A percentile compares a stretch with the other conserved stretches of the same genome.
phyloP scores from a whole-genome alignment of 176 grass and related monocot genomes.

The Canna indica region DNA sequence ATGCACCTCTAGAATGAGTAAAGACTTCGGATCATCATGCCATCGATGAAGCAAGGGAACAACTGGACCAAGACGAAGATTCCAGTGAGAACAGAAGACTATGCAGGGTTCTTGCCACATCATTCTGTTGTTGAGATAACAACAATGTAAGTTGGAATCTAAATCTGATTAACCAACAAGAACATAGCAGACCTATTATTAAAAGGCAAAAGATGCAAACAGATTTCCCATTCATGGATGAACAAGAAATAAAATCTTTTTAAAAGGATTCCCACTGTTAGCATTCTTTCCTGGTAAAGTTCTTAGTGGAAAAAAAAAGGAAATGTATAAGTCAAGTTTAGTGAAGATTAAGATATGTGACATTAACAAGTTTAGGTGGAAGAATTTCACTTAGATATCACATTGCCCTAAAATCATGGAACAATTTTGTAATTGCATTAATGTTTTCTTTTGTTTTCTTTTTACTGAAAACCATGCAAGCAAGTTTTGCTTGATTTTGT shows the following conservation, averaged over 20 bases:
- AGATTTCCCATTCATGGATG: neutral
- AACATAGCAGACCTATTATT: neutral
- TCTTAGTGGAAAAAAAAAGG: neutral
- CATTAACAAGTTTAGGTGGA: too few species aligned
- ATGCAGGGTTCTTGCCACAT: constrained; percentile 84
- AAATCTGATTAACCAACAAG: constrained; percentile 5
- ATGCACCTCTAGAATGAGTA: constrained; percentile 70
- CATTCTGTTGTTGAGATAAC: constrained; percentile 35
- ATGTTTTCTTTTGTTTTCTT: too few species aligned
- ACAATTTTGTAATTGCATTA: too few species aligned
- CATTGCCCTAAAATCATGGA: neutral
- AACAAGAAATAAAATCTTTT: neutral
- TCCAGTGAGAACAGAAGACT: constrained; percentile 71
- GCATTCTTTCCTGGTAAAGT: too few species aligned
- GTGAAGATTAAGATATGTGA: too few species aligned
- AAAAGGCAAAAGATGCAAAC: neutral
- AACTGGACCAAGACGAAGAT: constrained; percentile 53
- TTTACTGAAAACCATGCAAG: too few species aligned
- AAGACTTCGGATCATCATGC: constrained; percentile 52
- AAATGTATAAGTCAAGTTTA: neutral
- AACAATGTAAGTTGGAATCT: constrained; percentile 19
- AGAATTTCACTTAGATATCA: neutral
- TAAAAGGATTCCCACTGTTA: too few species aligned
- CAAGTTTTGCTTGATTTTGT: too few species aligned
- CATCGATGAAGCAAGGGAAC: constrained; percentile 78